These are phyloP conservation scores for Starmerella geochares DNA, from an alignment of 805 yeast species.

Conservation along the genomic window DNA sequence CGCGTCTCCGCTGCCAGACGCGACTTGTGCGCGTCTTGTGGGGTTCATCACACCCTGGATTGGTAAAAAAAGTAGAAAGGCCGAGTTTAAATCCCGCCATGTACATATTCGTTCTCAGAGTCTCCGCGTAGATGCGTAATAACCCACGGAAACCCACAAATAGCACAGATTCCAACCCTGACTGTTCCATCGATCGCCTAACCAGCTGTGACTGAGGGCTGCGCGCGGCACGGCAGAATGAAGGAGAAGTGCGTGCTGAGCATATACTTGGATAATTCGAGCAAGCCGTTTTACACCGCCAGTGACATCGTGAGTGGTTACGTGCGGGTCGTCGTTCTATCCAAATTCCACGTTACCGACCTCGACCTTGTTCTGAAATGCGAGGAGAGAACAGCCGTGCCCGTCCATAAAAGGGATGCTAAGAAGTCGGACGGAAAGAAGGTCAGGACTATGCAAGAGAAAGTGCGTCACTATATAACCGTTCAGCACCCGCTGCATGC, in stretches of 20 bases:
- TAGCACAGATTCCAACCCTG: background rate
- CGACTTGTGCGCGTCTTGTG: too few relatives aligned
- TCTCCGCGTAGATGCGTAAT: too few relatives aligned
- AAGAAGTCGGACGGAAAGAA: background rate
- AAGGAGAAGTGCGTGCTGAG: constrained; percentile 4
- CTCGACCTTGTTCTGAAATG: constrained; percentile 10
- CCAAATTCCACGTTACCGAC: constrained; percentile 1
- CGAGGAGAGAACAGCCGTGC: constrained; percentile 12
- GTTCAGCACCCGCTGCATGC: background rate
- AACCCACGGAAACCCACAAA: background rate
- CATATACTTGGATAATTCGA: constrained; percentile 6
- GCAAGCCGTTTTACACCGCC: constrained; percentile 14
- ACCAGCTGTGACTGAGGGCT: background rate
- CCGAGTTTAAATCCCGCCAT: too few relatives aligned
- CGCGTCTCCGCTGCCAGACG: too few relatives aligned
- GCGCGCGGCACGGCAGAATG: background rate
- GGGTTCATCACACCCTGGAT: too few relatives aligned
- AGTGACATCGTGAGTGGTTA: constrained; percentile 16
- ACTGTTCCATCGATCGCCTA: background rate
- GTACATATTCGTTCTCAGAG: too few relatives aligned
- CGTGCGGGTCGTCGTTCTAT: constrained; percentile 1
- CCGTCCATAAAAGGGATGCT: background rate
- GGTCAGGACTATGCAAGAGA: background rate
- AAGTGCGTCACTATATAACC: background rate
- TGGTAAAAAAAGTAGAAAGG: too few relatives aligned